Conservation (phyloP, 257 asterid genomes). For the Primulina tabacum region DNA sequence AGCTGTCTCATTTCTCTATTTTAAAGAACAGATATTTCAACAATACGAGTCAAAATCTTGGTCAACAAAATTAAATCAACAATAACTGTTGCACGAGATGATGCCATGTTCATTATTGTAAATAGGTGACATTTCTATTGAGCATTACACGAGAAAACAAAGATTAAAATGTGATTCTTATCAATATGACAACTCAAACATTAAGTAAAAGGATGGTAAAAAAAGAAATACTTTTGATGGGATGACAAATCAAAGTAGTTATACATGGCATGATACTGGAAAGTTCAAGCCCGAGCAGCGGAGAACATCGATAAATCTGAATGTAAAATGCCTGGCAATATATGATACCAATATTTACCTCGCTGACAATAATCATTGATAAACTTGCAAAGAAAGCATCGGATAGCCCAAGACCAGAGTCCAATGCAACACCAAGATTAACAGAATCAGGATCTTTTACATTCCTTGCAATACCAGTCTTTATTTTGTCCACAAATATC, state of each 20-base stretch:
- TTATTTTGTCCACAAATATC: constrained; percentile 65
- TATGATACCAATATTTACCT: constrained; percentile 48
- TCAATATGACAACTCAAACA: background rate
- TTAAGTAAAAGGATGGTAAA: background rate
- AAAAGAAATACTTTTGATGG: background rate
- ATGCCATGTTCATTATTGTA: too few relatives aligned
- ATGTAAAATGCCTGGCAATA: constrained; percentile 5
- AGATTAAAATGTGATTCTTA: background rate
- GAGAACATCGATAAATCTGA: background rate
- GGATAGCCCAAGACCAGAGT: constrained; percentile 78
- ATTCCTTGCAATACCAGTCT: constrained; percentile 41
- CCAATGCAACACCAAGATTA: constrained; percentile 47
- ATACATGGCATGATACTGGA: background rate
- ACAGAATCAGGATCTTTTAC: constrained; percentile 42
- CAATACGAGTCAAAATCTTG: background rate
- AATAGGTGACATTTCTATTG: too few relatives aligned
- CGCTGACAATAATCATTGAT: constrained; percentile 90
- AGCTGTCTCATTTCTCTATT: background rate
- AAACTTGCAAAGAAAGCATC: constrained; percentile 92
- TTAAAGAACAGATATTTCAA: background rate
- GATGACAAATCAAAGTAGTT: background rate
- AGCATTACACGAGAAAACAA: background rate
- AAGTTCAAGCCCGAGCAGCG: background rate
- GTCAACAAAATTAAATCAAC: background rate
- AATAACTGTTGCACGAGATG: background rate